Evolutionary conservation across 2,329 filamentous ascomycete genomes (phyloP), one percentile per base, ranked within the genome.

Genomic region (Phialophora expanda): DNA sequence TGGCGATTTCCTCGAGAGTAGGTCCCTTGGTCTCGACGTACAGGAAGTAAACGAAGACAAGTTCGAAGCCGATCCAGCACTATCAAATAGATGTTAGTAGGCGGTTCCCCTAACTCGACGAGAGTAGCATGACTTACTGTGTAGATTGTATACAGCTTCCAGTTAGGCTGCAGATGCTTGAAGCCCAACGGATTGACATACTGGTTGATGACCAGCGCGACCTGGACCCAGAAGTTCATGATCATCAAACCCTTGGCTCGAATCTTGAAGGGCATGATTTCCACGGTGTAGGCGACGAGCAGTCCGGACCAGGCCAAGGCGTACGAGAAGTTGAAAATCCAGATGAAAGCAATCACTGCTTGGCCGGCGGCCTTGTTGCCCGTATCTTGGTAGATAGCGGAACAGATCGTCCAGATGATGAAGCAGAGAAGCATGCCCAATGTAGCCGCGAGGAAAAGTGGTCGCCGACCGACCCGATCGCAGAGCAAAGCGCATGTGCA

Each of bases 1-100:
- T 85, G 56, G 88, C 86, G 68, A 90, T 84, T 74, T 90, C 87
- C 75, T 91, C 89, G 0, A 91, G 85, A 1, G 88, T 90, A 0
- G 87, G 87, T 3, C 89, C 88, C 73, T 86, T 63, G 8, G 82
- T 85, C 73, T 84, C 82, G 0, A 82, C 89, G 71, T 86, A 87
- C 17, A 84, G 76, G 69, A 92, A 82, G 75, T 86, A 86, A 2
- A 85, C 79, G 8, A 76, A 61, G 14, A 72, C 54, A 9, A 67
- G 66, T 65, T 77, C 73, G 14, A 76, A 65, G 7, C 89, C 83
- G 14, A 66, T 62, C 63, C 60, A 68, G 50, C 60, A 66, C 60
- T 66, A 22, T 48, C 11, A 50, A 1, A 34, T 26, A 1, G 32
- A 20, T 14, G 44, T 48, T 28, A 54, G 53, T 58, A 44, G 53